These are phyloP conservation scores for Chrysoporthe puriensis DNA, from an alignment of 2,329 filamentous ascomycete species.

Conservation along the genomic window DNA sequence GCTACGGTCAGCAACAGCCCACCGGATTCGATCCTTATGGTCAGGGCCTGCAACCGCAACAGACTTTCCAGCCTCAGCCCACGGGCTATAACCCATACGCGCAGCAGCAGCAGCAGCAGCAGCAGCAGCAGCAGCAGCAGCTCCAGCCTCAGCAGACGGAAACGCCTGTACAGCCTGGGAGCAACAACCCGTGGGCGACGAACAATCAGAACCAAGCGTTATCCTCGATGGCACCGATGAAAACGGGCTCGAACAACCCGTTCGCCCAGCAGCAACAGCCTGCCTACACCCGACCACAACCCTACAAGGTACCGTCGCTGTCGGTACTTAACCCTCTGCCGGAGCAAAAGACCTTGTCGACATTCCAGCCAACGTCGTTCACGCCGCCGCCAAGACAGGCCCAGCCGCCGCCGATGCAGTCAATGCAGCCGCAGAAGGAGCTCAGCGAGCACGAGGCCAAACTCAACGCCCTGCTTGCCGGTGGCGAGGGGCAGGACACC, in stretches of 20 bases:
- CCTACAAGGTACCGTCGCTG: constrained; percentile 60
- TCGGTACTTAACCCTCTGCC: constrained; percentile 76
- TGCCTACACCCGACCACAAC: constrained; percentile 66
- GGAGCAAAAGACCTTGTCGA: constrained; percentile 78
- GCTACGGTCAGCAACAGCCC: constrained; percentile 68
- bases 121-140: constrained; percentile 39
- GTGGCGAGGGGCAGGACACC: constrained; percentile 92
- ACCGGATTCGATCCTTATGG: constrained; percentile 73
- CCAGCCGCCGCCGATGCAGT: constrained; percentile 39
- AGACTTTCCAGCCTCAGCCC: constrained; percentile 52
- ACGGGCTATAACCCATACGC: constrained; percentile 60
- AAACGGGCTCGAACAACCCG: constrained; percentile 96
- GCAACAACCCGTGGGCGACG: constrained; percentile 91
- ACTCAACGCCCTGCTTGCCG: constrained; percentile 84
- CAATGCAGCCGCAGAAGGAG: constrained; percentile 57
- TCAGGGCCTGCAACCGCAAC: constrained; percentile 51
- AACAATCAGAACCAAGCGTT: constrained; percentile 59
- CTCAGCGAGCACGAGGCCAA: constrained; percentile 69
- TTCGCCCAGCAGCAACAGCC: constrained; percentile 65
- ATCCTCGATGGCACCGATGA: constrained; percentile 74
- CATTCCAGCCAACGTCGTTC: constrained; percentile 50
- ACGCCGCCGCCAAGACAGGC: constrained; percentile 42
- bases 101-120: constrained; percentile 49
- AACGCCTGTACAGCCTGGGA: constrained; percentile 72
- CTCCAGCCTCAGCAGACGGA: constrained; percentile 59